Evolutionary conservation across 305 asterid species (phyloP), one percentile per base, ranked within the genome.

Genomic region (Fraxinus sp.): DNA sequence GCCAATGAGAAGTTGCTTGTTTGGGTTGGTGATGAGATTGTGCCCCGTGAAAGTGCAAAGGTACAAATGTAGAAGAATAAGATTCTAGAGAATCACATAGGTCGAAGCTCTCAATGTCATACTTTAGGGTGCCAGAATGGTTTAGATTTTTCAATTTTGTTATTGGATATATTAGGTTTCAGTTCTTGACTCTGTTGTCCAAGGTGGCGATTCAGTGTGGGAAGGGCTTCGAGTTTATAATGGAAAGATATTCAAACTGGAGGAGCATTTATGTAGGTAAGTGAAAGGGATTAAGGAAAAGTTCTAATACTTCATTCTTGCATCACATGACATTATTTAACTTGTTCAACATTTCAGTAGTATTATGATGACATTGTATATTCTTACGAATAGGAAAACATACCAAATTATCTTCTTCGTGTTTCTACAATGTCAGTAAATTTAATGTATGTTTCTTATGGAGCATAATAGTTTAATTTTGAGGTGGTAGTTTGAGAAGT

Each of bases 151-250:
- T 80, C 57, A 66, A 37, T 70, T 18, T 52, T 80, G 32, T 73
- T 85, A 32, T 80, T 36, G 24, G n/a, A 80, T 49, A 11, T 81
- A 83, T 84, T 88, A 96, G 98, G 98, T 96, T 82, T 93, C 99
- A 77, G 97, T 94, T 41, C 91, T 96, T 80, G 99, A 96, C 91
- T 96, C 98, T 18, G 85, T 93, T 87, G 95, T 94, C 86, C 99
- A 96, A 93, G 99, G 98, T 59, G 99, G 99, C 75, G 99, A 96
- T 88, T 97, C 90, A 85, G 98, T 92, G 82, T 94, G 99, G 98
- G 99, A 96, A 86, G 99, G 99, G 66, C 98, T 96, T 78, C 92
- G 97, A 74, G 84, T 94, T 82, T 96, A 96, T 79, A 76, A 85
- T 1, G 97, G 97, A 83, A 96, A 92, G 89, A 79, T 94, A 85